Percentiles rank a stretch among this genome's conserved stretches.
Conservation (phyloP, 1,284 basidiomycete genomes). For the Blastosporella zonata region DNA sequence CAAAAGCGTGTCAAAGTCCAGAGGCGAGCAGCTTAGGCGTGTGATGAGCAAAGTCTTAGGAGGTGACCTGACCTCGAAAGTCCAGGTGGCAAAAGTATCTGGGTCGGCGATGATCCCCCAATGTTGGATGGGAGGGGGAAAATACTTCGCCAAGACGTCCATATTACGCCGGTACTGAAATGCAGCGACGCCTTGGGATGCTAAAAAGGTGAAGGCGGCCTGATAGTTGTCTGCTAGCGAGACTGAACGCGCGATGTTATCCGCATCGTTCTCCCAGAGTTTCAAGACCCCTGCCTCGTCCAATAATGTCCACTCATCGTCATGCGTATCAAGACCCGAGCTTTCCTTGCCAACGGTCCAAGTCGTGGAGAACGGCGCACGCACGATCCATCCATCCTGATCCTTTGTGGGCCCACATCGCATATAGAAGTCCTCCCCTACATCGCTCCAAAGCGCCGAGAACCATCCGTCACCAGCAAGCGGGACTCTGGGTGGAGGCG, state of each 20-base stretch:
- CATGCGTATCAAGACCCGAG: neutral
- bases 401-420: conserved; percentile 38
- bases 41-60: conserved; percentile 47
- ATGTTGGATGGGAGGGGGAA: conserved; percentile 9
- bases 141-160: conserved; percentile 15
- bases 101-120: conserved; percentile 38
- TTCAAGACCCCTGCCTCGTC: conserved; percentile 27
- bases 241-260: conserved; percentile 27
- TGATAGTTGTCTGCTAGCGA: conserved; percentile 17
- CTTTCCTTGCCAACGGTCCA: conserved; percentile 33
- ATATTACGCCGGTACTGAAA: conserved; percentile 35
- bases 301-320: conserved; percentile 31
- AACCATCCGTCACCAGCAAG: conserved; percentile 34
- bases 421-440: conserved; percentile 54
- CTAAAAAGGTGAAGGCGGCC: conserved; percentile 41
- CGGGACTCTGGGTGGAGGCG: conserved; percentile 26
- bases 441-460: conserved; percentile 63
- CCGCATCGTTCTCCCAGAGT: conserved; percentile 34
- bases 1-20: conserved; percentile 40
- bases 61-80: conserved; percentile 39
- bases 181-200: conserved; percentile 42
- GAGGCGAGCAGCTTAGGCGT: conserved; percentile 38
- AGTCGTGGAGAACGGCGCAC: conserved; percentile 38
- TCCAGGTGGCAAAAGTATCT: conserved; percentile 50
- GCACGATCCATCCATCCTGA: conserved; percentile 47